phyloP scores from a whole-genome alignment of 108 stramenopile species.

The Conticribra weissflogii region DNA sequence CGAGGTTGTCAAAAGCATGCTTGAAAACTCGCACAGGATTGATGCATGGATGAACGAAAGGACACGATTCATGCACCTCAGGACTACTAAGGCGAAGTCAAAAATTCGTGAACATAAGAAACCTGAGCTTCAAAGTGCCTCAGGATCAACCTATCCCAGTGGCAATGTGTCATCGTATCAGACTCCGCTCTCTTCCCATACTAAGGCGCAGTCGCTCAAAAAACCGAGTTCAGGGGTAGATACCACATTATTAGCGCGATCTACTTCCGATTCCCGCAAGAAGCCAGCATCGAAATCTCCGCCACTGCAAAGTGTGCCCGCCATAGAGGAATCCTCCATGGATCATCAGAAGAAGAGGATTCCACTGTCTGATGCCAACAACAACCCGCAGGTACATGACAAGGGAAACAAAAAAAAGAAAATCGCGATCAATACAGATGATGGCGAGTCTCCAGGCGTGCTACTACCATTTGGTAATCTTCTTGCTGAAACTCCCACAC shows the following conservation, averaged over 20 bases:
- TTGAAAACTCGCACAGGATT: constrained; percentile 65
- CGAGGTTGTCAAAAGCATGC: constrained; percentile 74
- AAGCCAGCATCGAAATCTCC: constrained; percentile 12
- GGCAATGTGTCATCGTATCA: not conserved
- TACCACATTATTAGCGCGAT: constrained; percentile 9
- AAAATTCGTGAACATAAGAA: constrained; percentile 13
- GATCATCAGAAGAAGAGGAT: constrained; percentile 7
- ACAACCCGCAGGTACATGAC: constrained; percentile 22
- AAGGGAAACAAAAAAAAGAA: constrained; percentile 3
- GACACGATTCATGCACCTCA: constrained; percentile 81
- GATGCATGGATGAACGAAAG: constrained; percentile 71
- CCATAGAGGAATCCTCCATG: not conserved
- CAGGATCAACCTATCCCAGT: not conserved
- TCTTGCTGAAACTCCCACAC: constrained; percentile 26
- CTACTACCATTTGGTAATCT: constrained; percentile 40
- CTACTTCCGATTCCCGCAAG: constrained; percentile 3
- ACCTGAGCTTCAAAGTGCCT: not conserved
- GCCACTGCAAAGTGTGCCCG: not conserved
- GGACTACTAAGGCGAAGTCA: constrained; percentile 58
- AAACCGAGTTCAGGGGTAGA: not conserved
- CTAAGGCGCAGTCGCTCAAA: not conserved
- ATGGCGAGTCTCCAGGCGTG: constrained; percentile 5
- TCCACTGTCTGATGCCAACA: constrained; percentile 15
- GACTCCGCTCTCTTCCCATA: constrained; percentile 4
- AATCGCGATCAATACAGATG: not conserved